phyloP scores from a whole-genome alignment of 2,329 filamentous ascomycete genomes.

The Phialophora chinensis region DNA sequence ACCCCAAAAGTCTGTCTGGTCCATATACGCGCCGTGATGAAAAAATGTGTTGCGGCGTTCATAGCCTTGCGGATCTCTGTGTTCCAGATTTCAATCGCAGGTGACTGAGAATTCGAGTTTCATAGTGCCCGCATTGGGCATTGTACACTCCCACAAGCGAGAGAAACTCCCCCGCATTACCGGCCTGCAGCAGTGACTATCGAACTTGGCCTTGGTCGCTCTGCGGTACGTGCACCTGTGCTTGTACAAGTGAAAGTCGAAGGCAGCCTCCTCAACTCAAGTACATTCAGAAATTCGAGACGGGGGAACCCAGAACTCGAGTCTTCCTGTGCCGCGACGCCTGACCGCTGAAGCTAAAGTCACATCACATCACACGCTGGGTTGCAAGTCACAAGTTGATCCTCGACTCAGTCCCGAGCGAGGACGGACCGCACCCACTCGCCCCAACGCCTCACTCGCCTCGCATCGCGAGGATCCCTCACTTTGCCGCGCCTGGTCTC shows the following conservation, averaged over 20 bases:
- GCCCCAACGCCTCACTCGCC: slow-evolving; percentile 25
- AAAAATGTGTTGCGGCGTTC: slow-evolving; percentile 16
- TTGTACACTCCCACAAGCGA: slow-evolving; percentile 17
- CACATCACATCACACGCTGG: slow-evolving; percentile 20
- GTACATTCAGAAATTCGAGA: background rate
- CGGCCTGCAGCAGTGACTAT: slow-evolving; percentile 13
- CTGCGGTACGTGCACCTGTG: slow-evolving; percentile 11
- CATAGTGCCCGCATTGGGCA: slow-evolving; percentile 18
- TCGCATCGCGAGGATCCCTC: slow-evolving; percentile 17
- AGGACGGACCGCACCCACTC: slow-evolving; percentile 8
- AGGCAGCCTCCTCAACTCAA: background rate
- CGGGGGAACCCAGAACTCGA: background rate
- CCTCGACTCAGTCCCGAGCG: slow-evolving; percentile 12
- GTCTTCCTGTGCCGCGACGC: slow-evolving; percentile 9
- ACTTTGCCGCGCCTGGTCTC: slow-evolving; percentile 7
- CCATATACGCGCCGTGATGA: slow-evolving; percentile 15
- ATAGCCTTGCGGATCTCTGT: slow-evolving; percentile 17
- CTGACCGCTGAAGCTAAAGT: slow-evolving; percentile 12
- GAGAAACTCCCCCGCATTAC: slow-evolving; percentile 18
- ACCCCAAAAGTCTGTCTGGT: slow-evolving; percentile 10
- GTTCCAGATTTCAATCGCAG: slow-evolving; percentile 11
- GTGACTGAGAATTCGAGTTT: slow-evolving; percentile 11
- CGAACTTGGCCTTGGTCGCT: slow-evolving; percentile 11
- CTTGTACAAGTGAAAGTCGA: background rate
- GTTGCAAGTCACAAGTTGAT: slow-evolving; percentile 21